Evolutionary conservation across 2,329 filamentous ascomycete species (phyloP).

Genomic region (Epichloe aotearoae): DNA sequence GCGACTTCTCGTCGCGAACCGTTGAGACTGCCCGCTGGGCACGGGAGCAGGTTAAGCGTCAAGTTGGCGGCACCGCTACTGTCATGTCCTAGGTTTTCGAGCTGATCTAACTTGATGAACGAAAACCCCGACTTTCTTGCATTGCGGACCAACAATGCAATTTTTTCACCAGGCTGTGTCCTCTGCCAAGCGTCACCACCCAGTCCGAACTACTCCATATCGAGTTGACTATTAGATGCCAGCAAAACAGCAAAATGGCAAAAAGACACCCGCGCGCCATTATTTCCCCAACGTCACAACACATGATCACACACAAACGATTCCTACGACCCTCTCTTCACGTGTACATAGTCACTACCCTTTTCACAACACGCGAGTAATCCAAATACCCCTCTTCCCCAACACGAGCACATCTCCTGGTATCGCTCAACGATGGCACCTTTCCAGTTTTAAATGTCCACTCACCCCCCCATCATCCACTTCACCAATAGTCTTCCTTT

Average conservation of each 20-base stretch:
- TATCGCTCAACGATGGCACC: neutral
- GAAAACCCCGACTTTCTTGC: neutral
- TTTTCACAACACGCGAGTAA: slow-evolving; percentile 24
- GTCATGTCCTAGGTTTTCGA: slow-evolving; percentile 38
- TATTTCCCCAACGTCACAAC: neutral
- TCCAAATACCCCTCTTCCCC: slow-evolving; percentile 22
- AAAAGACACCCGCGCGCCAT: slow-evolving; percentile 7
- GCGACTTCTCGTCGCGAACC: slow-evolving; percentile 73
- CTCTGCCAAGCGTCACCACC: neutral
- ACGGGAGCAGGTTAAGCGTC: slow-evolving; percentile 91
- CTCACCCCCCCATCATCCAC: neutral
- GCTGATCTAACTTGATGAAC: slow-evolving; percentile 1
- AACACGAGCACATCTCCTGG: neutral
- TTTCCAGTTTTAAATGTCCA: neutral
- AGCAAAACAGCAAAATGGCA: neutral
- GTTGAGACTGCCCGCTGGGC: slow-evolving; percentile 95
- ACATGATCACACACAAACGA: slow-evolving; percentile 21
- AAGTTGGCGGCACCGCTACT: slow-evolving; percentile 43
- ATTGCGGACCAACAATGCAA: slow-evolving; percentile 2
- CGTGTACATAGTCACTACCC: slow-evolving; percentile 22
- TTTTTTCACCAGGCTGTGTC: neutral
- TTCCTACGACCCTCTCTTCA: slow-evolving; percentile 24
- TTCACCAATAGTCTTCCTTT: neutral
- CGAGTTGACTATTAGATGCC: neutral
- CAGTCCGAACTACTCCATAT: neutral